Base-by-base conservation (phyloP, 768 basidiomycete genomes). In the Lactifluus subvellereus region DNA sequence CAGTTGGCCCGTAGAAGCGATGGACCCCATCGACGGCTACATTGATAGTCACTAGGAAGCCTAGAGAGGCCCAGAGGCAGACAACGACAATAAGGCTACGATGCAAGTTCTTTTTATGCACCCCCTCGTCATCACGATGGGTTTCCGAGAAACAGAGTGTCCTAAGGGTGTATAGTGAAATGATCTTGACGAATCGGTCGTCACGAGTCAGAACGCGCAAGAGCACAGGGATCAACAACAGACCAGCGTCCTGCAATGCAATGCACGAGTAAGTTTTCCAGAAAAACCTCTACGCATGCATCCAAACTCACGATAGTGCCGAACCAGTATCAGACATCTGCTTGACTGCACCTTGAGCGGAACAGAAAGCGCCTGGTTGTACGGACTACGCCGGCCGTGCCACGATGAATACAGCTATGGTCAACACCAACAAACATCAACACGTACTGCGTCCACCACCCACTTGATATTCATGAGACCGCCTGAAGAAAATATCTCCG, bases 1-100 rank as follows among this genome's bases (percentile, higher is more conserved):
- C 74, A 1, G 77, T 78, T 27, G 72, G 61, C 0, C 79, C 79
- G 67, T 80, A 83, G 59, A 80, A 81, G 7, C 60, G 60, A 45
- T 45, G 35, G 5, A 72, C 64, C 16, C 73, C 70, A 48, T 67
- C 67, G 54, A 76, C 71, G 8, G 72, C 67, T 0, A 70, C 71
- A 57, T 75, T 72, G 48, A 75, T 72, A n/a, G 78, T 71, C 9
- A 79, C 71, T 47, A 79, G 13, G 80, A 69, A 13, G 71, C 74
- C n/a, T 73, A 70, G 50, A 76, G 74, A 4, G 72, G 42, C 76
- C 78, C 82, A 37, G 79, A 77, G 20, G 62, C 13, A 9, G 61
- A 63, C 6, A 71, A 65, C 27, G 79, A 72, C 38, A 11, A 57
- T 4, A 30, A 62, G 4, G 33, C 54, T 62, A 20, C 6, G 30